phyloP scores from a whole-genome alignment of 2,329 filamentous ascomycete genomes.

The Orbilia blumenaviensis region DNA sequence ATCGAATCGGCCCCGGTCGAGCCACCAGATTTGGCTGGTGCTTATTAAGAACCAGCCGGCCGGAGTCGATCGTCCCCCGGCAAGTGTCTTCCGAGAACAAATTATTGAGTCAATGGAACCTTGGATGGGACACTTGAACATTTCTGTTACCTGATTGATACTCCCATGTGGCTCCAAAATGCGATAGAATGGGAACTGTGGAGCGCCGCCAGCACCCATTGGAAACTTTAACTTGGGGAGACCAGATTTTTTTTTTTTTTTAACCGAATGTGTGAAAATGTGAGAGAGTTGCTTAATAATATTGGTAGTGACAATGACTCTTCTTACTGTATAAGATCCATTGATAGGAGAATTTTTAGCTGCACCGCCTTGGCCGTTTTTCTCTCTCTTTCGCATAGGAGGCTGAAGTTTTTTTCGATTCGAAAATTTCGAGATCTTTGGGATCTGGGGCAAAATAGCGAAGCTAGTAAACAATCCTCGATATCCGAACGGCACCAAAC shows the following conservation, averaged over 20 bases:
- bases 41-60: background rate
- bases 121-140: background rate
- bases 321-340: background rate
- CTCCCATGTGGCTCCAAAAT: conserved; percentile 4
- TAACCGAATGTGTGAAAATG: conserved; percentile 27
- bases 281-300: conserved; percentile 43
- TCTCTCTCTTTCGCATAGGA: background rate
- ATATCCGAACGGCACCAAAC: conserved; percentile 48
- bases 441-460: conserved; percentile 24
- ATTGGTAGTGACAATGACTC: conserved; percentile 5
- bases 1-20: background rate
- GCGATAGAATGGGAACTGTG: background rate
- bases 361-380: background rate
- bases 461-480: conserved; percentile 6
- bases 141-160: conserved; percentile 39
- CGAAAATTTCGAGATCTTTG: background rate
- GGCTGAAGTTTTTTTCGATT: background rate
- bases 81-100: conserved; percentile 16
- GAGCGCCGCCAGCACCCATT: conserved; percentile 8
- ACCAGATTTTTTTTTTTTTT: conserved; percentile 9
- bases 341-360: background rate
- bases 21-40: background rate
- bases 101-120: conserved; percentile 4
- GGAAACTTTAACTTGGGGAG: background rate
- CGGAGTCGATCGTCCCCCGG: conserved; percentile 17